Percentiles rank a stretch among this genome's conserved stretches.
These are phyloP conservation scores for Gossypium schwendimanii DNA, from an alignment of 441 rosid genomes.

Conservation along the genomic window DNA sequence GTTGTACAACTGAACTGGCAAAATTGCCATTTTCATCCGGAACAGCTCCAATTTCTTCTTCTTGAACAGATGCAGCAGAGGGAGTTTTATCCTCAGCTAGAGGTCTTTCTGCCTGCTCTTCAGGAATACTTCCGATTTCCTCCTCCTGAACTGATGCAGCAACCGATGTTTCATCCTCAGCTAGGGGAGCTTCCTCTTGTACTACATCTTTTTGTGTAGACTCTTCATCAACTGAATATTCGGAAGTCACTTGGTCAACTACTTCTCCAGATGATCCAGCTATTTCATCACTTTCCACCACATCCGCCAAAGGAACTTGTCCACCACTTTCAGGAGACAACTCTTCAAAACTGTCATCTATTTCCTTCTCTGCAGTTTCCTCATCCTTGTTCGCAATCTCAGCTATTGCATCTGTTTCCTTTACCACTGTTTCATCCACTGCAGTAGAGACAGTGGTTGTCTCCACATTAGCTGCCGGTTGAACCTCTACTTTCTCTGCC, in stretches of 20 bases:
- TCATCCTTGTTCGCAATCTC: slow-evolving; percentile 16
- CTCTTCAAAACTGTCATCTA: slow-evolving; percentile 22
- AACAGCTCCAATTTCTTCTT: slow-evolving; percentile 23
- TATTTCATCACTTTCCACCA: slow-evolving; percentile 17
- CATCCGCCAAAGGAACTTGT: slow-evolving; percentile 27
- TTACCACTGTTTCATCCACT: slow-evolving; percentile 19
- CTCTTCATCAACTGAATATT: slow-evolving; percentile 19
- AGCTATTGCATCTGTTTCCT: slow-evolving; percentile 17
- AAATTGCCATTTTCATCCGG: slow-evolving; percentile 34
- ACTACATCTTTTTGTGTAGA: slow-evolving; percentile 21
- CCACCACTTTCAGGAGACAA: slow-evolving; percentile 22
- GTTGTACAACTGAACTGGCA: slow-evolving; percentile 25
- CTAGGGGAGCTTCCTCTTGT: slow-evolving; percentile 25
- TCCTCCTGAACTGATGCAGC: slow-evolving; percentile 17
- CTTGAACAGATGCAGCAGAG: slow-evolving; percentile 22
- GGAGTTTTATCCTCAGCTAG: slow-evolving; percentile 26
- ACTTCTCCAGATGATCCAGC: slow-evolving; percentile 30
- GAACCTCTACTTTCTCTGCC: slow-evolving; percentile 25
- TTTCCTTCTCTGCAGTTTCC: slow-evolving; percentile 20
- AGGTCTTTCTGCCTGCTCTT: slow-evolving; percentile 24
- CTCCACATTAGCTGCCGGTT: slow-evolving; percentile 18
- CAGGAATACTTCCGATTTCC: slow-evolving; percentile 11
- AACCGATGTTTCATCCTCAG: slow-evolving; percentile 25
- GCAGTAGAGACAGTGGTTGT: slow-evolving; percentile 17
- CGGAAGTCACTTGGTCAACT: slow-evolving; percentile 34